Percentiles rank a stretch among this genome's conserved stretches.
phyloP scores from a whole-genome alignment of 306 rosid genomes.

The Prunus persica region Prunus_persica_NCBIv2 NC_034014.1:27051001-27051500 shows the following conservation, averaged over 20 bases:
- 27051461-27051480: constrained; percentile 43
- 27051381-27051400: constrained; percentile 5
- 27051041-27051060: not conserved
- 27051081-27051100: constrained; percentile 81
- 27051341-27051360: constrained; percentile 24
- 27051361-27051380: constrained; percentile 20
- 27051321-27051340: constrained; percentile 14
- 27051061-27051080: constrained; percentile 10
- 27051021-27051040: not conserved
- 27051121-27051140: constrained; percentile 67
- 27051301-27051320: constrained; percentile 14
- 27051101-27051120: constrained; percentile 93
- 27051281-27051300: constrained; percentile 26
- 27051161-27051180: constrained; percentile 67
- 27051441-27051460: constrained; percentile 32
- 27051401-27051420: not conserved
- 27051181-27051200: constrained; percentile 53
- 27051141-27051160: constrained; percentile 88
- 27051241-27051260: constrained; percentile 28
- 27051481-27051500: constrained; percentile 27
- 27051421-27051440: constrained; percentile 27
- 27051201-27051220: constrained; percentile 37
- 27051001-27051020: not conserved
- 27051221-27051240: constrained; percentile 35
- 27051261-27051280: constrained; percentile 33